Evolutionary conservation across 352 stramenopile genomes (phyloP).

Genomic region (Blastocystis sp.): DNA sequence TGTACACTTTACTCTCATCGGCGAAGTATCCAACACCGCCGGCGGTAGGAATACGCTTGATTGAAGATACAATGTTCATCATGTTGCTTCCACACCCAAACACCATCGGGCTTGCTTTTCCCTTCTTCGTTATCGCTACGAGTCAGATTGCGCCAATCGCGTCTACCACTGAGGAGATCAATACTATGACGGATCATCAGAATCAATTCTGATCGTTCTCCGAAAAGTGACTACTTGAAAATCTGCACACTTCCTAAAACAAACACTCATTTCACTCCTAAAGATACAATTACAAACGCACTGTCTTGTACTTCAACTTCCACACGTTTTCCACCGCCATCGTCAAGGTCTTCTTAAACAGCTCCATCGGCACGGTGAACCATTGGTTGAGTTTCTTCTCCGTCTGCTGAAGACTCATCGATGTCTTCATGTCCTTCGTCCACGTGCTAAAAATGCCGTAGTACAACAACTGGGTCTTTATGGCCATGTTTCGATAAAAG

Average conservation of each 20-base stretch:
- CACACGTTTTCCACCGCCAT: constrained; percentile 34
- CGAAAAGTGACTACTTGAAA: not conserved
- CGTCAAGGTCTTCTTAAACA: not conserved
- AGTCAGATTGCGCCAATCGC: not conserved
- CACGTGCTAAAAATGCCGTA: constrained; percentile 38
- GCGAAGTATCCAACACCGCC: constrained; percentile 50
- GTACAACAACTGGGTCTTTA: not conserved
- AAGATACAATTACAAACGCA: not conserved
- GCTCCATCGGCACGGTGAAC: constrained; percentile 11
- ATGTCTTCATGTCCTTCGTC: constrained; percentile 16
- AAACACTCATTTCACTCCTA: not conserved
- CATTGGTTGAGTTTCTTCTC: constrained; percentile 50
- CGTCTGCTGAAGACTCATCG: not conserved
- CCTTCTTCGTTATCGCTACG: constrained; percentile 47
- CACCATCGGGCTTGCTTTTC: not conserved
- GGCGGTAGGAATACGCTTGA: constrained; percentile 39
- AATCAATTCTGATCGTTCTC: too few species aligned
- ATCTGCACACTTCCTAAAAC: not conserved
- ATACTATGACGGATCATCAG: constrained; percentile 52
- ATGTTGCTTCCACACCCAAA: constrained; percentile 48
- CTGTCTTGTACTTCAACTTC: constrained; percentile 28
- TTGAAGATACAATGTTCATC: constrained; percentile 54
- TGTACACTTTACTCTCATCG: constrained; percentile 49
- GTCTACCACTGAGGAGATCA: constrained; percentile 39
- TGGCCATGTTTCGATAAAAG: constrained; percentile 40